Evolutionary conservation across 2,329 filamentous ascomycete genomes (phyloP).

Genomic region (Cercospora nicotianae): DNA sequence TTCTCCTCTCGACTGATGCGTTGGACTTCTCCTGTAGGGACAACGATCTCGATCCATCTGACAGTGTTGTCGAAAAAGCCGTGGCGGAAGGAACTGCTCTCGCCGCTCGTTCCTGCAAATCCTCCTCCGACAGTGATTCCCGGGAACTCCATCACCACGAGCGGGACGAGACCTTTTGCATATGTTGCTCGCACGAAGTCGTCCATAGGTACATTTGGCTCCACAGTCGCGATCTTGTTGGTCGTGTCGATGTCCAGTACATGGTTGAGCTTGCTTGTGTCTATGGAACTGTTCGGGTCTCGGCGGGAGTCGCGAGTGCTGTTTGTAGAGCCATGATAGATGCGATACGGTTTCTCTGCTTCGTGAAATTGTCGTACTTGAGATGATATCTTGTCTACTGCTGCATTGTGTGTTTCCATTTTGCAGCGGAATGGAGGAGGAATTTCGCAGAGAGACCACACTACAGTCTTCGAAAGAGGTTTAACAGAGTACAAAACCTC

Average conservation of each 20-base stretch:
- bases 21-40: conserved; percentile 56
- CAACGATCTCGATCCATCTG: conserved; percentile 63
- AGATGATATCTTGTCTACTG: conserved; percentile 13
- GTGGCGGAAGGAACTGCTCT: conserved; percentile 65
- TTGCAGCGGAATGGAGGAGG: neutral
- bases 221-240: conserved; percentile 54
- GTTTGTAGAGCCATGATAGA: conserved; percentile 59
- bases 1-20: conserved; percentile 48
- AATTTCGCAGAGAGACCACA: neutral
- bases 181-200: conserved; percentile 59
- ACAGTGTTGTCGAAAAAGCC: conserved; percentile 67
- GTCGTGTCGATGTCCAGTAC: conserved; percentile 47
- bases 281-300: conserved; percentile 47
- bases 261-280: conserved; percentile 52
- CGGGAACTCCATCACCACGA: conserved; percentile 70
- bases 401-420: conserved; percentile 14
- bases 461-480: neutral
- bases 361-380: conserved; percentile 44
- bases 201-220: conserved; percentile 71
- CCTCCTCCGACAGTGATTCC: conserved; percentile 66
- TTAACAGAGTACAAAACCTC: neutral
- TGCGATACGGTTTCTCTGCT: conserved; percentile 50
- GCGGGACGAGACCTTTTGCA: conserved; percentile 57
- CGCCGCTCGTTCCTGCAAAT: conserved; percentile 65
- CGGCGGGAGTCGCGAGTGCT: conserved; percentile 43